These are phyloP conservation scores for Ceratocystis albifundus DNA, from an alignment of 2,329 filamentous ascomycete species.

Conservation along the genomic window DNA sequence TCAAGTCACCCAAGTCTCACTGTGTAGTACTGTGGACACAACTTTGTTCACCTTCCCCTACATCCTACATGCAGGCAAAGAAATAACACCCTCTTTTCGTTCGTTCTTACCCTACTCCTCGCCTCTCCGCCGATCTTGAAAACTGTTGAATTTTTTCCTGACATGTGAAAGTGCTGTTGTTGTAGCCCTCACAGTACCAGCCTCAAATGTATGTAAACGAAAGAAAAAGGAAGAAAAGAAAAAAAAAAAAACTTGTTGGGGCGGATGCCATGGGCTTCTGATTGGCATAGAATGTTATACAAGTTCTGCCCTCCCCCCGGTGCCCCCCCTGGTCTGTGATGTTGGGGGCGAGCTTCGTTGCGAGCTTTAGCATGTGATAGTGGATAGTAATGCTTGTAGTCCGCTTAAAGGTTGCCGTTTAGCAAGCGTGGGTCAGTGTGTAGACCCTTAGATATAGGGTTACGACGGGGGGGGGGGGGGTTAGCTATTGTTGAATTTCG, in stretches of 20 bases:
- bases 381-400: background rate
- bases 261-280: background rate
- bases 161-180: slow-evolving; percentile 12
- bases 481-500: no score
- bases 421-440: background rate
- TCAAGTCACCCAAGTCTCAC: no score
- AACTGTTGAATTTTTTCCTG: slow-evolving; percentile 6
- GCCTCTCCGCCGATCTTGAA: background rate
- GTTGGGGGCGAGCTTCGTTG: background rate
- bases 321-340: slow-evolving; percentile 1
- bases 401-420: background rate
- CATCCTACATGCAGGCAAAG: no score
- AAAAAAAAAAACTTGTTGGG: slow-evolving; percentile 10
- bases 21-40: no score
- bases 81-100: no score
- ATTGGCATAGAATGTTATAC: background rate
- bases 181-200: background rate
- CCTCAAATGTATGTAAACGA: background rate
- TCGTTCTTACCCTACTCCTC: background rate
- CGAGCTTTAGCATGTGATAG: slow-evolving; percentile 5
- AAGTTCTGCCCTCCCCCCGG: background rate
- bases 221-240: no score
- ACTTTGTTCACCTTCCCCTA: no score
- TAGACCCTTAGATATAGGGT: background rate
- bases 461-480: no score